phyloP scores from a whole-genome alignment of 225 moss, liverwort and hornwort species.

The Bryum argenteum region DNA sequence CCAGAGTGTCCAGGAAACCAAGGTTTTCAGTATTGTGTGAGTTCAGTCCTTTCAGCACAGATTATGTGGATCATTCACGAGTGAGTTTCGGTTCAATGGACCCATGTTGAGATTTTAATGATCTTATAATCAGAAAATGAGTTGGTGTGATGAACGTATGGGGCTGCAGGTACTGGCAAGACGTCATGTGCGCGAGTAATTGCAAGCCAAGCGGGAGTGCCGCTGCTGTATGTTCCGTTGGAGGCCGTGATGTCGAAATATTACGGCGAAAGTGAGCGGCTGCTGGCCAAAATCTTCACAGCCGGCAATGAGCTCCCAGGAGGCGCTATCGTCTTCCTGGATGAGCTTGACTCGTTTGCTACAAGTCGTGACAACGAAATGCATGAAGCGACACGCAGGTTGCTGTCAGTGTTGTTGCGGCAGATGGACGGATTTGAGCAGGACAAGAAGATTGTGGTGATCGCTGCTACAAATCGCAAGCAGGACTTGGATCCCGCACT shows the following conservation, averaged over 20 bases:
- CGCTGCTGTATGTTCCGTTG: slow-evolving; percentile 77
- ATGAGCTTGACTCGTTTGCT: slow-evolving; percentile 85
- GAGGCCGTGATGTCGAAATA: slow-evolving; percentile 91
- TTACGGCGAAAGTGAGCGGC: slow-evolving; percentile 83
- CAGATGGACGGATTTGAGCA: slow-evolving; percentile 90
- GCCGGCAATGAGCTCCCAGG: slow-evolving; percentile 82
- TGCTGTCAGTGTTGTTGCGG: slow-evolving; percentile 75
- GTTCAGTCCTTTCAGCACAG: no score
- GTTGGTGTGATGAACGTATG: not conserved
- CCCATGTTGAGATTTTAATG: not conserved
- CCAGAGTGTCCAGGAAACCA: no score
- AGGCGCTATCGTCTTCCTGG: slow-evolving; percentile 82
- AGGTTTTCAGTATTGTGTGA: no score
- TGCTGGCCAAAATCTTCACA: slow-evolving; percentile 71
- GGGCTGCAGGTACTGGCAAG: slow-evolving; percentile 81
- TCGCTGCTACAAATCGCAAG: slow-evolving; percentile 85
- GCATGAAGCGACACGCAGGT: slow-evolving; percentile 82
- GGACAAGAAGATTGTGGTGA: slow-evolving; percentile 74
- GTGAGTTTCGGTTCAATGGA: not conserved
- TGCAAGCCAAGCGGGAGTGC: slow-evolving; percentile 81
- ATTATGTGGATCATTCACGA: not conserved
- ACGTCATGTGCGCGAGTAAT: slow-evolving; percentile 88
- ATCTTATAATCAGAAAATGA: not conserved
- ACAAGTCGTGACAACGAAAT: slow-evolving; percentile 79
- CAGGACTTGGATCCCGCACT: slow-evolving; percentile 87